Base-by-base conservation (phyloP, 345 rosid species). In the Citrus australasica region DNA sequence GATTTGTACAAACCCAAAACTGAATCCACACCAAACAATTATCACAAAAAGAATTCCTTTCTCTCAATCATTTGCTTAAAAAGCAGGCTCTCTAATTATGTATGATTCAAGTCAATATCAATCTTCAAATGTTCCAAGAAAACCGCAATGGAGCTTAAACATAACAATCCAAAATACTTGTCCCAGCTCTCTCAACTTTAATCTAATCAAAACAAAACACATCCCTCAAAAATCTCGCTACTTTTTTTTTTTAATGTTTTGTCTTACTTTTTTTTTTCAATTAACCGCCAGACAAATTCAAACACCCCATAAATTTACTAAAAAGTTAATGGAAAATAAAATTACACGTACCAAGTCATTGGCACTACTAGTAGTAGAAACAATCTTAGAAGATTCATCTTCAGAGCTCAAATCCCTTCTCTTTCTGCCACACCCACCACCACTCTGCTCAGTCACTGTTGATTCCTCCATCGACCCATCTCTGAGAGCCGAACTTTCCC, bases 381-480 rank as follows among this genome's bases (percentile, higher is more conserved):
- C 95, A 82, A 90, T 80, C 85, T 90, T 93, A 25, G 93, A 89
- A 55, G 91, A 82, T 33, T 87, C 97, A 77, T 90, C 96, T 79
- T 91, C 94, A 0, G 90, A 93, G 89, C 90, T 91, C 78, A 90
- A 85, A 82, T 86, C 92, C 81, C 84, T 82, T 82, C 91, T 80
- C 90, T 89, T 95, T 86, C 94, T 85, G 28, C 82, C 83, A 62
- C 82, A 74, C 69, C 90, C 82, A 37, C 90, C 89, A 3, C 89
- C 91, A 76, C 92, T 91, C 75, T 89, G 91, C 83, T 90, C 96
- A 17, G 96, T 92, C 75, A 93, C 87, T 1, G 97, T 90, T 17
- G 98, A 93, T 78, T 91, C 98, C 87, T 92, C 97, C 48, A 67
- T 74, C 6, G 94, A 90, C 58, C 84, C 89, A 76, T 89, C 95